phyloP scores from a whole-genome alignment of 2,329 filamentous ascomycete species.

The Alternaria dauci region DNA sequence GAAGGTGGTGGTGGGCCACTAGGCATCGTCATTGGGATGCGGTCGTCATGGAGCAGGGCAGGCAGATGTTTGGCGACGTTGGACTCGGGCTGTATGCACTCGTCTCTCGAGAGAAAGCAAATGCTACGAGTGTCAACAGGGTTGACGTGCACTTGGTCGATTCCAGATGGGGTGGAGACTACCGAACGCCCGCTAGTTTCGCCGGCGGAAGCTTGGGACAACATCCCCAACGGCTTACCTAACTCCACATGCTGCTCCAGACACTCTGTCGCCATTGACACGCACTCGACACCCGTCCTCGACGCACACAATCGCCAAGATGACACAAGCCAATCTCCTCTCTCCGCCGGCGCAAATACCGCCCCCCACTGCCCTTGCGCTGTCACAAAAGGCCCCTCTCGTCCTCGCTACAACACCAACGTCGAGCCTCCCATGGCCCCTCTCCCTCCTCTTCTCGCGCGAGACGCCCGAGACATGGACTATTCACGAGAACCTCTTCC shows the following conservation, averaged over 20 bases:
- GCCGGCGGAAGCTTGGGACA: slow-evolving; percentile 26
- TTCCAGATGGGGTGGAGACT: slow-evolving; percentile 3
- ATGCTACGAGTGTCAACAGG: not conserved
- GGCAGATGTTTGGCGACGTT: not conserved
- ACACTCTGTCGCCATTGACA: slow-evolving; percentile 11
- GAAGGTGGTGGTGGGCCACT: slow-evolving; percentile 30
- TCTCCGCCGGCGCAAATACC: slow-evolving; percentile 52
- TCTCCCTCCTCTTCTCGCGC: slow-evolving; percentile 59
- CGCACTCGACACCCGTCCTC: slow-evolving; percentile 6
- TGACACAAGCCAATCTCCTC: slow-evolving; percentile 50
- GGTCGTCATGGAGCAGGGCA: slow-evolving; percentile 23
- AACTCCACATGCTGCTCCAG: slow-evolving; percentile 16
- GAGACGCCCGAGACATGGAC: slow-evolving; percentile 86
- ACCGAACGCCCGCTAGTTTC: slow-evolving; percentile 25
- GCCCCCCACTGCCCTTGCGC: slow-evolving; percentile 54
- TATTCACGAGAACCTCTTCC: slow-evolving; percentile 84
- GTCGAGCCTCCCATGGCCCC: slow-evolving; percentile 58
- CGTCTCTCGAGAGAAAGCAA: not conserved
- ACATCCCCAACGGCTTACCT: slow-evolving; percentile 12
- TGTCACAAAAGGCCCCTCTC: slow-evolving; percentile 57
- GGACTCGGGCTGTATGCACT: not conserved
- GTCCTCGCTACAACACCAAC: slow-evolving; percentile 51
- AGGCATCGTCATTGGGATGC: slow-evolving; percentile 44
- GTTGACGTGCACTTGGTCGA: slow-evolving; percentile 22
- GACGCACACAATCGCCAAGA: slow-evolving; percentile 21